Evolutionary conservation across 805 yeast species (phyloP).

Genomic region (Blastobotrys chiropterorum): DNA sequence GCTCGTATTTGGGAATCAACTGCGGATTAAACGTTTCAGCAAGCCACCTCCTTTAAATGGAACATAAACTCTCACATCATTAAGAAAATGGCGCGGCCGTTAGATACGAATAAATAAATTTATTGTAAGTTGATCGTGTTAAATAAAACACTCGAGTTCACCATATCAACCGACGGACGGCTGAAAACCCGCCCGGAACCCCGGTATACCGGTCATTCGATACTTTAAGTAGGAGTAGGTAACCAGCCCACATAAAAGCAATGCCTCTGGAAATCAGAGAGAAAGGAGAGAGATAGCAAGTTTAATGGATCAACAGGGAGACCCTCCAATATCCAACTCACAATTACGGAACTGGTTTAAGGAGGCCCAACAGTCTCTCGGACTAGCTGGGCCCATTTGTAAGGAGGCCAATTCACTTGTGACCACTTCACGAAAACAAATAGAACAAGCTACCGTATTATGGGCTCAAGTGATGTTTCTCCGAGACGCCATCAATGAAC

Average conservation of each 20-base stretch:
- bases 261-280: not conserved
- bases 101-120: too few species aligned
- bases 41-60: too few species aligned
- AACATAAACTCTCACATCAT: too few species aligned
- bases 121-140: too few species aligned
- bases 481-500: slow-evolving; percentile 42
- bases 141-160: too few species aligned
- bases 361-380: slow-evolving; percentile 44
- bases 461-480: slow-evolving; percentile 42
- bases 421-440: slow-evolving; percentile 31
- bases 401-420: slow-evolving; percentile 43
- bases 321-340: not conserved
- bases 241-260: not conserved
- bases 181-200: not conserved
- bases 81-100: too few species aligned
- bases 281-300: not conserved
- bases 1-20: too few species aligned
- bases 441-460: slow-evolving; percentile 37
- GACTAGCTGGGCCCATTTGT: slow-evolving; percentile 46
- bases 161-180: too few species aligned
- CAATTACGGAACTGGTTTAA: slow-evolving; percentile 31
- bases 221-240: not conserved
- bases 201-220: not conserved
- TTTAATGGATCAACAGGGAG: not conserved
- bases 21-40: too few species aligned